Conservation (phyloP, 2,329 filamentous ascomycete genomes). For the Arachnomyces sp. region DNA sequence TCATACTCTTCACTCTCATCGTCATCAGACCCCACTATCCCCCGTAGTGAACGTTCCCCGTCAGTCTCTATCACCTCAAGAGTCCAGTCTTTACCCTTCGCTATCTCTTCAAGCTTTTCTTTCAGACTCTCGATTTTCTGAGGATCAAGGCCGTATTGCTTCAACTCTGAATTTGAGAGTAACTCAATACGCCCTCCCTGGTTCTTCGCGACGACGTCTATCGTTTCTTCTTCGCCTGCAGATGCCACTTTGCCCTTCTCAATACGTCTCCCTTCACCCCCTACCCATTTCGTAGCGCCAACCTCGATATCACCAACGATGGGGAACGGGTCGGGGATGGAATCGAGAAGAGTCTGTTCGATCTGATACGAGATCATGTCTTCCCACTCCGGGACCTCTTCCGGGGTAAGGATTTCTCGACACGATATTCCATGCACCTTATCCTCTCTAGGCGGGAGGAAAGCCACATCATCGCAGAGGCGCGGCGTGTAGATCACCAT, state of each 20-base stretch:
- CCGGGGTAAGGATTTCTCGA: constrained; percentile 56
- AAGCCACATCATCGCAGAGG: constrained; percentile 79
- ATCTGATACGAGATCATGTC: constrained; percentile 26
- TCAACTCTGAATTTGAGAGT: constrained; percentile 58
- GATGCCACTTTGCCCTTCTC: constrained; percentile 50
- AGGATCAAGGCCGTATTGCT: constrained; percentile 57
- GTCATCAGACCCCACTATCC: constrained; percentile 55
- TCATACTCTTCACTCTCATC: constrained; percentile 34
- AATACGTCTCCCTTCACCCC: constrained; percentile 47
- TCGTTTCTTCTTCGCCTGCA: constrained; percentile 40
- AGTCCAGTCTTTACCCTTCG: constrained; percentile 66
- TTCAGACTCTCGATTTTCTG: constrained; percentile 61
- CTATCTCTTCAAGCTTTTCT: constrained; percentile 58
- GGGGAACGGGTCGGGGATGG: constrained; percentile 25
- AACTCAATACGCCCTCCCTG: constrained; percentile 55
- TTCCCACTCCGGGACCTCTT: constrained; percentile 44
- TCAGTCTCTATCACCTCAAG: constrained; percentile 68
- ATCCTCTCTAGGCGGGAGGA: constrained; percentile 70
- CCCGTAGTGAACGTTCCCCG: constrained; percentile 57
- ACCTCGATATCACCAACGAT: constrained; percentile 52
- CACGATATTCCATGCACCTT: constrained; percentile 70
- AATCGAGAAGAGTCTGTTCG: constrained; percentile 25
- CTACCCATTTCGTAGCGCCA: constrained; percentile 49
- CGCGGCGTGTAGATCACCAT: constrained; percentile 89
- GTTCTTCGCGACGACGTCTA: constrained; percentile 44